Evolutionary conservation across 1,139 yeast species (phyloP), one percentile per base, ranked within the genome.

Genomic region (Geotrichum carabidarum): DNA sequence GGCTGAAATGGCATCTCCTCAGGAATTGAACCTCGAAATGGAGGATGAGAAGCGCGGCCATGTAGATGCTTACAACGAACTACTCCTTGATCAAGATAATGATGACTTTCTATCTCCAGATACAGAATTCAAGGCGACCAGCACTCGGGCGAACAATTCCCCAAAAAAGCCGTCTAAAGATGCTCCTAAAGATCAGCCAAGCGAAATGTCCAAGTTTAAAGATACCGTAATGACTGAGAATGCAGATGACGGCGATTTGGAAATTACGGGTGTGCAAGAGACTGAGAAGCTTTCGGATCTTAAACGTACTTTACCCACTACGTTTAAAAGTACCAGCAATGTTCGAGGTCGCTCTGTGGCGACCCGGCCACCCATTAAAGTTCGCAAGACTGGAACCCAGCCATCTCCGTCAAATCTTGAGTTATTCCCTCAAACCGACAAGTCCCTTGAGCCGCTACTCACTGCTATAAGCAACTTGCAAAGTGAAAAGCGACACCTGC

Each of bases 391-490:
- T 4, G 48, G 41, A 12, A 22, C 22, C 12, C 44, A 43, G n/a
- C 8, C 38, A 4, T 15, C 8, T 38, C 2, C 31, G 8, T 7
- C 53, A 8, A 32, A 40, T 17, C 22, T 48, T 8, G 4, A 43
- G 12, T 42, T 43, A 6, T 37, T 52, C 31, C 8, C 43, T 18
- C 17, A 35, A n/a, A n/a, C 55, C 11, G 58, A 55, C 30, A 49
- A 49, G 40, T 50, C 52, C 8, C 27, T 55, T 6, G 53, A 48
- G 17, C 55, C 53, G 8, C 47, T 55, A 2, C 30, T 55, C 8
- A 36, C 49, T 4, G 54, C 58, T 8, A 48, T 56, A 9, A 49
- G 45, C 18, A 44, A 44, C 8, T 32, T 52, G 11, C 56, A 50
- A 44, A 27, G 36, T 2, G 58, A 56, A 47, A 52, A 52, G 37